Conservation (phyloP, 2,329 filamentous ascomycete species). For the Polytolypa hystricis region DNA sequence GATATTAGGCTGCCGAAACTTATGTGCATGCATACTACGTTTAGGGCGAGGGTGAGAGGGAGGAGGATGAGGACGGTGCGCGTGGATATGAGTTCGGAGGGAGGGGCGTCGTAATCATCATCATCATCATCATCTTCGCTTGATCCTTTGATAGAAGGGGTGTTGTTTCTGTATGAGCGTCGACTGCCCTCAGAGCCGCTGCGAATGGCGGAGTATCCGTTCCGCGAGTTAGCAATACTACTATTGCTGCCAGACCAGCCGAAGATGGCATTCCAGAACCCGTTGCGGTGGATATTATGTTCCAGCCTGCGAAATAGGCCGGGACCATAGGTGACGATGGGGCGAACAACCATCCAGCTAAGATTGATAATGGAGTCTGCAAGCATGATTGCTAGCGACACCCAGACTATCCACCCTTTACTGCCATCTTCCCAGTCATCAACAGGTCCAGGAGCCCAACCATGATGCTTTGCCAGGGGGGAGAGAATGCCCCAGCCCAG, state of each 20-base stretch:
- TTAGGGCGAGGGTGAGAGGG: constrained; percentile 63
- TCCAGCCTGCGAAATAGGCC: constrained; percentile 20
- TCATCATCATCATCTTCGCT: constrained; percentile 18
- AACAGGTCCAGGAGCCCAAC: constrained; percentile 83
- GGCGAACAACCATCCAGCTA: constrained; percentile 60
- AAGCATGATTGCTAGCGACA: constrained; percentile 92
- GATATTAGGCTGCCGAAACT: constrained; percentile 78
- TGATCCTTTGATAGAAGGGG: constrained; percentile 1
- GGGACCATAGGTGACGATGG: constrained; percentile 43
- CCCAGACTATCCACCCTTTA: constrained; percentile 98
- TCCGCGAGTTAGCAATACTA: constrained; percentile 16
- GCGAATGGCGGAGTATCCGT: constrained; percentile 22
- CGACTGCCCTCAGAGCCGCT: constrained; percentile 14
- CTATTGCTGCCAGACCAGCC: constrained; percentile 4
- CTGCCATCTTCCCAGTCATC: constrained; percentile 84
- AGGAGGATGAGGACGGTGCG: constrained; percentile 65
- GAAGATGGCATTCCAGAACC: constrained; percentile 14
- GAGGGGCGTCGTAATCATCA: constrained; percentile 66
- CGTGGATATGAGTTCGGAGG: constrained; percentile 66
- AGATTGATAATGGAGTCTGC: constrained; percentile 85
- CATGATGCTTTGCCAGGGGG: constrained; percentile 70
- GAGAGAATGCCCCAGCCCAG: constrained; percentile 87
- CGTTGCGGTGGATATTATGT: constrained; percentile 20
- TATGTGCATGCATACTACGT: constrained; percentile 67
- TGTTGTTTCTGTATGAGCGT: constrained; percentile 1